Evolutionary conservation across 371 early-diverging fungal genomes (phyloP).

Genomic region (Basidiobolus meristosporus): DNA sequence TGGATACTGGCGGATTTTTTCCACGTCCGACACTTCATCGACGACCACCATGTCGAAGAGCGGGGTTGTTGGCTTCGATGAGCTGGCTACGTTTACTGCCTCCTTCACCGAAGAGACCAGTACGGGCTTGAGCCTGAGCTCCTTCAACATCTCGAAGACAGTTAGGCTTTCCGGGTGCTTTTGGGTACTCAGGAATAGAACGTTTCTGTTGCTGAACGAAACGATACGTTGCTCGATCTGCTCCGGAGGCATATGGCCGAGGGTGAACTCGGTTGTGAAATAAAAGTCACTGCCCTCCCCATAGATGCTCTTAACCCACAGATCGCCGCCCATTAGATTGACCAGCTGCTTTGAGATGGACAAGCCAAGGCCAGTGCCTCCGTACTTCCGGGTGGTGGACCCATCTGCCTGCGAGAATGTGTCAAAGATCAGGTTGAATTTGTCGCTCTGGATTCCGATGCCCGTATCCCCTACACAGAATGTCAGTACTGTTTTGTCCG

Average conservation of each 20-base stretch:
- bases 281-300: slow-evolving; percentile 53
- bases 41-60: slow-evolving; percentile 29
- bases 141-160: slow-evolving; percentile 7
- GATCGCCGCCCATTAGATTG: slow-evolving; percentile 54
- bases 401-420: too few species aligned
- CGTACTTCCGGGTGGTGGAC: slow-evolving; percentile 64
- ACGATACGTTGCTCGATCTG: slow-evolving; percentile 19
- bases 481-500: slow-evolving; percentile 22
- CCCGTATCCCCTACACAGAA: slow-evolving; percentile 66
- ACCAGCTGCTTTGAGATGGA: slow-evolving; percentile 57
- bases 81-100: slow-evolving; percentile 8
- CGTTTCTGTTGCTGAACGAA: slow-evolving; percentile 17
- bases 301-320: slow-evolving; percentile 48
- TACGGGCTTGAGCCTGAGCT: slow-evolving; percentile 17
- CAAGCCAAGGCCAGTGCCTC: slow-evolving; percentile 71
- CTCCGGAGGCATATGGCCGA: slow-evolving; percentile 12
- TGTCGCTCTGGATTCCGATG: slow-evolving; percentile 62
- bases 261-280: slow-evolving; percentile 32
- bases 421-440: slow-evolving; percentile 50
- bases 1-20: slow-evolving; percentile 24
- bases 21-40: slow-evolving; percentile 22
- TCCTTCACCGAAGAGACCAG: slow-evolving; percentile 16
- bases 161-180: neutral
- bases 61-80: slow-evolving; percentile 7
- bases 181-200: slow-evolving; percentile 17